Evolutionary conservation across 75 land plant genomes (phyloP).

Genomic region (Ceratopteris richardii): DNA sequence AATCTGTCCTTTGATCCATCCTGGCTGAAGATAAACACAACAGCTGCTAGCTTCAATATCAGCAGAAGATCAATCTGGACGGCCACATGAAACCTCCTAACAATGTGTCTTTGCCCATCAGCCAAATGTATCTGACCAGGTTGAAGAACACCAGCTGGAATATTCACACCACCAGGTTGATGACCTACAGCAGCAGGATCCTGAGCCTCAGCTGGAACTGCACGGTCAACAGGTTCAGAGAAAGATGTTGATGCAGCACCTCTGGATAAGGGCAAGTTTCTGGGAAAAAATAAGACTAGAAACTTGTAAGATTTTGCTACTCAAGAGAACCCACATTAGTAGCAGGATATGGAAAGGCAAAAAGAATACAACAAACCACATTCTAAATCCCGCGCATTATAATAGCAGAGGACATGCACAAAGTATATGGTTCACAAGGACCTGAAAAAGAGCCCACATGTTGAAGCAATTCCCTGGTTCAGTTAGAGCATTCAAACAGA

Average conservation of each 20-base stretch:
- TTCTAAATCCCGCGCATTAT: no score
- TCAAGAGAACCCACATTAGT: no score
- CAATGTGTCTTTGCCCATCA: slow-evolving; percentile 60
- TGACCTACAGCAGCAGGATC: slow-evolving; percentile 36
- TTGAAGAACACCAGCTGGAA: neutral
- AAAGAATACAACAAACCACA: no score
- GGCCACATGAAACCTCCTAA: slow-evolving; percentile 85
- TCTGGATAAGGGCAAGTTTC: neutral
- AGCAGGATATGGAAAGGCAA: no score
- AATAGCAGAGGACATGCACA: no score
- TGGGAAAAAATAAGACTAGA: neutral
- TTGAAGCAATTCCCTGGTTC: no score
- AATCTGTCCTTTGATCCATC: slow-evolving; percentile 87
- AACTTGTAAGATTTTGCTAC: no score
- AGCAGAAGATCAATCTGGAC: slow-evolving; percentile 84
- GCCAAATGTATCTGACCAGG: slow-evolving; percentile 19
- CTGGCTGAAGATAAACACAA: slow-evolving; percentile 89
- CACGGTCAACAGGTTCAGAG: neutral
- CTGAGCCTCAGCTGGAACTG: neutral
- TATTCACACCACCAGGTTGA: slow-evolving; percentile 24
- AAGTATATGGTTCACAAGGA: no score
- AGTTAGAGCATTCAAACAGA: no score
- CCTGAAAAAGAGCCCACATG: no score
- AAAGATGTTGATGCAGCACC: neutral
- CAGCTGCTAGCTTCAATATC: slow-evolving; percentile 76